A percentile compares a stretch with the other conserved stretches of the same genome.
phyloP scores from a whole-genome alignment of 2,329 filamentous ascomycete genomes.

The Trichoderma cornu-damae region DNA sequence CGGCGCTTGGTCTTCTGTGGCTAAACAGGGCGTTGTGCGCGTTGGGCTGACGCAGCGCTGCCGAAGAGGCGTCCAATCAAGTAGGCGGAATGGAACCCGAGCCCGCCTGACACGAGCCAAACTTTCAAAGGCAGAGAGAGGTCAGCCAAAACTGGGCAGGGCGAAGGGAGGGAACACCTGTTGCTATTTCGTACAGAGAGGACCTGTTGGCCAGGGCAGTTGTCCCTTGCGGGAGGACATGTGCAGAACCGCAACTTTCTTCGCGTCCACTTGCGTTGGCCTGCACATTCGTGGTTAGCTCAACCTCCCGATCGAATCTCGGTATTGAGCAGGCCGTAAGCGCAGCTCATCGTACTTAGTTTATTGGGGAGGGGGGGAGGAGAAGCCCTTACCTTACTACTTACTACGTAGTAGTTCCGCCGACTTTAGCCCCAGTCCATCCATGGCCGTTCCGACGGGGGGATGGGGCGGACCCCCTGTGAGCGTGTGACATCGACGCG shows the following conservation, averaged over 20 bases:
- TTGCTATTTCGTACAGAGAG: not conserved
- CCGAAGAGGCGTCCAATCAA: conserved; percentile 25
- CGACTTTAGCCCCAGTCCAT: not conserved
- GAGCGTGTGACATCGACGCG: not conserved
- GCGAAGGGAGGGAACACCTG: not conserved
- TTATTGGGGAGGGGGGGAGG: not conserved
- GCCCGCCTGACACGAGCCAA: conserved; percentile 14
- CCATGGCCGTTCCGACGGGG: not conserved
- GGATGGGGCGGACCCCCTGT: not conserved
- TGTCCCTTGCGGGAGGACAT: not conserved
- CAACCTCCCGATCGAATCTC: conserved; percentile 2
- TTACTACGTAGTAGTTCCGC: too few species aligned
- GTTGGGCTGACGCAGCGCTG: conserved; percentile 10
- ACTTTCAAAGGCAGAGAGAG: not conserved
- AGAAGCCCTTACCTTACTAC: not conserved
- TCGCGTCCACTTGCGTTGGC: not conserved
- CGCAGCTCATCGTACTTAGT: not conserved
- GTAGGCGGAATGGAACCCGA: not conserved
- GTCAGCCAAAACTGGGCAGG: not conserved
- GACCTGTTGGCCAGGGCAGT: too few species aligned
- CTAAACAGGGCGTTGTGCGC: too few species aligned
- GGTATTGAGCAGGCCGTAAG: conserved; percentile 10
- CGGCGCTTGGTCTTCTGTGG: conserved; percentile 11
- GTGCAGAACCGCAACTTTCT: not conserved
- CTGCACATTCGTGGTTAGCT: not conserved